Base-by-base conservation (phyloP, 1,284 basidiomycete genomes). In the Exobasidium rhododendri region DNA sequence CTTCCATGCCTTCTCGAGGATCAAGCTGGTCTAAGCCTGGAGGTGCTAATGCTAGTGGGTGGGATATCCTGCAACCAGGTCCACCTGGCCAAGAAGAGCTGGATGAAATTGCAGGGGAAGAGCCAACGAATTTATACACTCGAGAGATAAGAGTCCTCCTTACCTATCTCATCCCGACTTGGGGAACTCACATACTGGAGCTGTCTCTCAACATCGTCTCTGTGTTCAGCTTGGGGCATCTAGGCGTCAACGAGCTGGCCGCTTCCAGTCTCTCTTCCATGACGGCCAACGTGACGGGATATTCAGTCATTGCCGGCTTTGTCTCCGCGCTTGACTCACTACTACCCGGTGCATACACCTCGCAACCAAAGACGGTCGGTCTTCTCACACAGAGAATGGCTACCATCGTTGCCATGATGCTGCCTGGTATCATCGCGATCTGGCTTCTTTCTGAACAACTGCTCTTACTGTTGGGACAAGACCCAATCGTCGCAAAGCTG, bases 331-430 rank as follows among this genome's bases (percentile, higher is more conserved):
- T 97, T 29, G 93, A 97, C 74, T 92, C 93, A 0, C 85, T 96
- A 73, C 84, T 97, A 0, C 93, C 93, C 0, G 86, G 89, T 24
- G 91, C 93, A 1, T 97, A 92, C 89, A 93, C 92, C 0, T 91
- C 90, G 10, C 80, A 86, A 1, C 92, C 92, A 0, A 83, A 88
- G 10, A 83, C 91, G 0, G 92, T 97, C 28, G 92, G 92, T 2
- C 83, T 96, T 0, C 94, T 92, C 92, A 83, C 89, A 7, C 91
- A 94, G 79, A 84, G 93, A 66, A 93, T 92, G 89, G 81, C 88
- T 61, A 81, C 83, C 64, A 69, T 83, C 4, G 82, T 89, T 24
- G 58, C 59, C 2, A 50, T 49, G 7, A 59, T 72, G 14, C 54
- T 75, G 3, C 66, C 74, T 0, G 52, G 69, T 35, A 69, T 78